These are phyloP conservation scores for Xylariaceae sp. DNA, from an alignment of 2,329 filamentous ascomycete genomes.

Conservation along the genomic window DNA sequence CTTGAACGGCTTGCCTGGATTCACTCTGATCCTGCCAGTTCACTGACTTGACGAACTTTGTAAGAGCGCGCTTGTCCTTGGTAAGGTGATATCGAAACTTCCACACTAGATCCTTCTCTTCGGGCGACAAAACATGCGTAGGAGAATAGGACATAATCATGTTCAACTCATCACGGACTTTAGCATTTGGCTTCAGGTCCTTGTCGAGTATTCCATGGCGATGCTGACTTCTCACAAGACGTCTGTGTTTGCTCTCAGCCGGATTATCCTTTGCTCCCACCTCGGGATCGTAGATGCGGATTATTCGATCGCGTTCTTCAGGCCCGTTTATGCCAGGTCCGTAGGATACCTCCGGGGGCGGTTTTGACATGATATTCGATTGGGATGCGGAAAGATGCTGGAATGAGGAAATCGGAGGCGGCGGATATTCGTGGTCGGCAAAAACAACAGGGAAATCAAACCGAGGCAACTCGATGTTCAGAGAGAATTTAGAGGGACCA, in stretches of 20 bases:
- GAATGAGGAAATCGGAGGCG: constrained; percentile 74
- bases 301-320: constrained; percentile 55
- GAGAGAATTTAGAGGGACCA: constrained; percentile 60
- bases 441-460: constrained; percentile 97
- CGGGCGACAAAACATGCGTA: constrained; percentile 77
- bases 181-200: constrained; percentile 92
- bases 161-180: constrained; percentile 90
- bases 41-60: constrained; percentile 96
- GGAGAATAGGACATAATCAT: constrained; percentile 87
- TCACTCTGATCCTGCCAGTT: constrained; percentile 87
- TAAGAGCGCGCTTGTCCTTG: constrained; percentile 84
- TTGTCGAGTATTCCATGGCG: constrained; percentile 92
- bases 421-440: constrained; percentile 85
- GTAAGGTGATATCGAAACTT: constrained; percentile 94
- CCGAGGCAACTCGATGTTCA: constrained; percentile 86
- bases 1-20: constrained; percentile 80
- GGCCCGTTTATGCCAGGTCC: constrained; percentile 81
- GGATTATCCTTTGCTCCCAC: constrained; percentile 86
- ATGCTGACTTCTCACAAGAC: constrained; percentile 82
- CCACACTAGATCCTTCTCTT: constrained; percentile 96
- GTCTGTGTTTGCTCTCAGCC: constrained; percentile 88
- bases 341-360: constrained; percentile 81
- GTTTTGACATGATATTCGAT: constrained; percentile 66
- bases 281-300: constrained; percentile 90
- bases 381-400: constrained; percentile 58